Conservation (phyloP, 2,329 filamentous ascomycete genomes). For the Basipetospora sp. region DNA sequence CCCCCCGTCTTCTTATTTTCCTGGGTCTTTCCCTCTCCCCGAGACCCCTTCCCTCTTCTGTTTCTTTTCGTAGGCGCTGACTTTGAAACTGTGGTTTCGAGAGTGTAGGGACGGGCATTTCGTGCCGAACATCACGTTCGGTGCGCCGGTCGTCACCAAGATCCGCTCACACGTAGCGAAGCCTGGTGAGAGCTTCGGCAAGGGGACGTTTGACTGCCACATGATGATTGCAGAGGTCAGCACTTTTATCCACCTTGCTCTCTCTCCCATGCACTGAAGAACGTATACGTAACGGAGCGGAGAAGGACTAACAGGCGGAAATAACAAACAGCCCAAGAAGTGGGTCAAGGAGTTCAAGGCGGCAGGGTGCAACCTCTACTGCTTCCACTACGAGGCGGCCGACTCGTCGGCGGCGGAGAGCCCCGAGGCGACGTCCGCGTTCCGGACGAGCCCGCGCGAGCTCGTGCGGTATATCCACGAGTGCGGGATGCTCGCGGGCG, state of each 20-base stretch:
- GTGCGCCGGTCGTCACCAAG: conserved; percentile 85
- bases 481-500: conserved; percentile 73
- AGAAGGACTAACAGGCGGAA: no score
- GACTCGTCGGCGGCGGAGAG: conserved; percentile 73
- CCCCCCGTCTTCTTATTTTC: not conserved
- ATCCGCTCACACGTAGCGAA: conserved; percentile 73
- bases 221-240: conserved; percentile 98
- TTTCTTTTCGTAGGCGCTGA: not conserved
- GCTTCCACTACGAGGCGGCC: conserved; percentile 98
- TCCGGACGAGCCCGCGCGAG: conserved; percentile 67
- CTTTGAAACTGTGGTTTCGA: not conserved
- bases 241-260: not conserved
- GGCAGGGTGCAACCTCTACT: conserved; percentile 95
- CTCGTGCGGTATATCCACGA: conserved; percentile 85
- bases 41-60: no score
- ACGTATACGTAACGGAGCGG: no score
- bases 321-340: conserved; percentile 61
- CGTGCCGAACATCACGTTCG: conserved; percentile 96
- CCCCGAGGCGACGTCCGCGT: conserved; percentile 53
- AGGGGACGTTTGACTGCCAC: conserved; percentile 95
- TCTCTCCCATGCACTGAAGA: no score
- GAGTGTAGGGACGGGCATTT: conserved; percentile 81
- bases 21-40: no score
- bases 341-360: conserved; percentile 94
- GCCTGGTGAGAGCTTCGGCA: conserved; percentile 54